These are phyloP conservation scores for Diutina ranongensis DNA, from an alignment of 1,139 yeast genomes.

Conservation along the genomic window DNA sequence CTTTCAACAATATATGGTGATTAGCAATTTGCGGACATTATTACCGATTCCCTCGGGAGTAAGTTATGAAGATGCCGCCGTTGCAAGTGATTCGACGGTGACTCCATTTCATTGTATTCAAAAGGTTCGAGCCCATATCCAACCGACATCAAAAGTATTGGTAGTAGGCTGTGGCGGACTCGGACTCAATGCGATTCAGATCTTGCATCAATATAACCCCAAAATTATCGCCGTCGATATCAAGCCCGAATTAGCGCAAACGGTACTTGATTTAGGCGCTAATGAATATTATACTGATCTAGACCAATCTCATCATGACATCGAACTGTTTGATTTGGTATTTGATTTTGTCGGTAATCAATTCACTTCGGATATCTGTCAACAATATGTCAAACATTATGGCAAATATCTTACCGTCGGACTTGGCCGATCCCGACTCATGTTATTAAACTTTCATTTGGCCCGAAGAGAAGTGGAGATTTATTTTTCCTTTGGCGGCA, in stretches of 20 bases:
- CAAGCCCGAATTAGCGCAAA: slow-evolving; percentile 18
- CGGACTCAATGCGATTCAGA: slow-evolving; percentile 39
- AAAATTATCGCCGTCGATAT: slow-evolving; percentile 29
- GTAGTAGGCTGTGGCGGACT: slow-evolving; percentile 41
- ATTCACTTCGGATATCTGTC: slow-evolving; percentile 22
- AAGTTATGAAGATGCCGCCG: slow-evolving; percentile 35
- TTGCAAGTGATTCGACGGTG: slow-evolving; percentile 37
- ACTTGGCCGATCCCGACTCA: slow-evolving; percentile 24
- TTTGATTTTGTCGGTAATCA: slow-evolving; percentile 38
- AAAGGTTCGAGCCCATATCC: slow-evolving; percentile 21
- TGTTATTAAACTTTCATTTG: slow-evolving; percentile 23
- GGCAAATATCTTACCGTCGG: slow-evolving; percentile 38
- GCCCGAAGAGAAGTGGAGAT: slow-evolving; percentile 32
- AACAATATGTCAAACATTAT: slow-evolving; percentile 20
- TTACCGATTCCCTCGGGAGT: slow-evolving; percentile 38
- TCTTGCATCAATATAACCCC: slow-evolving; percentile 29
- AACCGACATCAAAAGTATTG: slow-evolving; percentile 29
- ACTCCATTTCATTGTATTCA: slow-evolving; percentile 41
- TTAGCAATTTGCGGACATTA: slow-evolving; percentile 24
- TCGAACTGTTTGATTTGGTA: slow-evolving; percentile 27
- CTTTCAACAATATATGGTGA: slow-evolving; percentile 33
- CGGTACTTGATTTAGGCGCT: slow-evolving; percentile 32
- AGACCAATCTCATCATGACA: slow-evolving; percentile 16
- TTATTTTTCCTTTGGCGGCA: slow-evolving; percentile 36
- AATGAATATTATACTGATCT: slow-evolving; percentile 28